phyloP scores from a whole-genome alignment of 352 stramenopile species.

The Saprolegnia diclina region DNA sequence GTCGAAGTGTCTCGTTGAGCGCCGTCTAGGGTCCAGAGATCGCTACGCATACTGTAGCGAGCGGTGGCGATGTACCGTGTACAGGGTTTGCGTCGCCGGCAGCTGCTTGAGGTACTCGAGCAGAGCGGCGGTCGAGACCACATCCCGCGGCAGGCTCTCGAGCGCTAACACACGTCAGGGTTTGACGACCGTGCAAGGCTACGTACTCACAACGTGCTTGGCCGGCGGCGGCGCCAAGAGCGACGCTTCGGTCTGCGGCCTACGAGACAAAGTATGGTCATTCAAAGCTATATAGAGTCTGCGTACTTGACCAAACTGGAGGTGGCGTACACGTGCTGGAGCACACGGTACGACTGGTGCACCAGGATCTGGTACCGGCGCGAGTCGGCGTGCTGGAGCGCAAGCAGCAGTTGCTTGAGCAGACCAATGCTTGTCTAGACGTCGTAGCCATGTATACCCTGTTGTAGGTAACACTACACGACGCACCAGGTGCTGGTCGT shows the following conservation, averaged over 20 bases:
- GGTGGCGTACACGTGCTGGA: not conserved
- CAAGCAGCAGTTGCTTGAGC: not conserved
- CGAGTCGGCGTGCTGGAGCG: not conserved
- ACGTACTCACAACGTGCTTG: not conserved
- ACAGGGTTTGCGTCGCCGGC: not conserved
- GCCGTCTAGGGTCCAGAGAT: not conserved
- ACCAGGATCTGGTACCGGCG: not conserved
- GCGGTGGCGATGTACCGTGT: too few relatives aligned
- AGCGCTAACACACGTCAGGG: not conserved
- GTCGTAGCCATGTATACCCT: not conserved
- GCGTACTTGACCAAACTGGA: not conserved
- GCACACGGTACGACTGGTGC: not conserved
- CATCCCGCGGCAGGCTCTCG: not conserved
- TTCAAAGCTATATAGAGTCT: too few relatives aligned
- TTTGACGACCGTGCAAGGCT: not conserved
- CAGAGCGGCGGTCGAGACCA: not conserved
- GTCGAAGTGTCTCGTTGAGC: not conserved
- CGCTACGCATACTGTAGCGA: too few relatives aligned
- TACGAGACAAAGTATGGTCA: not conserved
- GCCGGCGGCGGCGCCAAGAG: not conserved
- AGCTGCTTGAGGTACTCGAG: slow-evolving; percentile 10
- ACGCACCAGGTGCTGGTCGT: slow-evolving; percentile 4
- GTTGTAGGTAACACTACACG: not conserved
- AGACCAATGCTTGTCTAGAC: not conserved
- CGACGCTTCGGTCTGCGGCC: not conserved